Evolutionary conservation across 2,329 filamentous ascomycete species (phyloP).

Genomic region (Parastagonospora avenae): DNA sequence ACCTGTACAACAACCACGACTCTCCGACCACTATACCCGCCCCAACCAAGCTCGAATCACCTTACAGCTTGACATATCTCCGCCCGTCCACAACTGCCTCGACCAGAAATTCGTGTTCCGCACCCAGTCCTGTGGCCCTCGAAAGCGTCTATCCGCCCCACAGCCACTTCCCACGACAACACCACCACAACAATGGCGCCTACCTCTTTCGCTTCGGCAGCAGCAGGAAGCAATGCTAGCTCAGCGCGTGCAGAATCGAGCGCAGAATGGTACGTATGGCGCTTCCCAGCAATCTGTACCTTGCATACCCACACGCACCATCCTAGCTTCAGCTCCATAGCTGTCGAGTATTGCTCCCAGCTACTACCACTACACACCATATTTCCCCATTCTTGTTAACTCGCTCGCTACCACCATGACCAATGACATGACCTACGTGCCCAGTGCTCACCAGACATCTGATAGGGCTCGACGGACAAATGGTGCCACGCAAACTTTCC

Average conservation of each 20-base stretch:
- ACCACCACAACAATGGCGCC: slow-evolving; percentile 50
- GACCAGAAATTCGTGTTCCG: slow-evolving; percentile 20
- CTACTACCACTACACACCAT: slow-evolving; percentile 13
- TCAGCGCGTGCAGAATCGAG: slow-evolving; percentile 50
- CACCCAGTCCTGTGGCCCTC: slow-evolving; percentile 30
- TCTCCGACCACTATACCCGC: slow-evolving; percentile 11
- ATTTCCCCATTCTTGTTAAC: slow-evolving; percentile 4
- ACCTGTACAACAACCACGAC: slow-evolving; percentile 8
- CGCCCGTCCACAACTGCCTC: slow-evolving; percentile 27
- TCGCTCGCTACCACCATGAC: slow-evolving; percentile 19
- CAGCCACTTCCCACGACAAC: slow-evolving; percentile 18
- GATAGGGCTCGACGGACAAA: slow-evolving; percentile 67
- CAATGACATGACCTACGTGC: not conserved
- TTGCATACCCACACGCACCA: slow-evolving; percentile 6
- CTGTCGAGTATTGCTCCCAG: slow-evolving; percentile 17
- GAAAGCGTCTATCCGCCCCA: slow-evolving; percentile 28
- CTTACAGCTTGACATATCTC: slow-evolving; percentile 27
- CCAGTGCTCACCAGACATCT: slow-evolving; percentile 17
- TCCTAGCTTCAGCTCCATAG: slow-evolving; percentile 5
- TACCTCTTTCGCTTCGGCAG: slow-evolving; percentile 58
- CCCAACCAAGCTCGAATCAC: slow-evolving; percentile 17
- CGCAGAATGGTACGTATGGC: slow-evolving; percentile 53
- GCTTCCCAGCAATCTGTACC: slow-evolving; percentile 6
- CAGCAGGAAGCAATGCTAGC: slow-evolving; percentile 51
- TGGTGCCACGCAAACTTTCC: slow-evolving; percentile 70